Evolutionary conservation across 352 stramenopile genomes (phyloP).

Genomic region (Aphanomyces euteiches): DNA sequence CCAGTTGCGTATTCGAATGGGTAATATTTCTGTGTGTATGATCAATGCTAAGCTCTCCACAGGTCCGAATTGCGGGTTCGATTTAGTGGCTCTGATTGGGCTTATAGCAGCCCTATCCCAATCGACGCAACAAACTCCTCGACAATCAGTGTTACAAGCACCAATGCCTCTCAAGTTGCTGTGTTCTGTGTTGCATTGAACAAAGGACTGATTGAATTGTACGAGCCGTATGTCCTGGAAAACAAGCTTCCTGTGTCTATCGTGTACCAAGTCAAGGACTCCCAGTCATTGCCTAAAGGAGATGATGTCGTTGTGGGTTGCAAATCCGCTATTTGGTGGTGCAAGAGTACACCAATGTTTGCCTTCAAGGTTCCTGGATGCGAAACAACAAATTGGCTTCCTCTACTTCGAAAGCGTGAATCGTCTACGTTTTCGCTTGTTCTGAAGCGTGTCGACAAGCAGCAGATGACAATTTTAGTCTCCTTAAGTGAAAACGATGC

Average conservation of each 20-base stretch:
- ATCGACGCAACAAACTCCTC: slow-evolving; percentile 13
- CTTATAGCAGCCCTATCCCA: slow-evolving; percentile 23
- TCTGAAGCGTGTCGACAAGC: slow-evolving; percentile 56
- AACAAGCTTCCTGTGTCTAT: slow-evolving; percentile 77
- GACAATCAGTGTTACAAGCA: slow-evolving; percentile 12
- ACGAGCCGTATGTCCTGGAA: slow-evolving; percentile 65
- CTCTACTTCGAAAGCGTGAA: slow-evolving; percentile 44
- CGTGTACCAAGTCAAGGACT: slow-evolving; percentile 49
- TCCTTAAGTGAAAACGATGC: slow-evolving; percentile 49
- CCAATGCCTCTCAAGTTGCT: slow-evolving; percentile 30
- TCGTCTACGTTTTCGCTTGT: slow-evolving; percentile 53
- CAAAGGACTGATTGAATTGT: slow-evolving; percentile 43
- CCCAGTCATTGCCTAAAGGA: slow-evolving; percentile 37
- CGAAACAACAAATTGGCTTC: slow-evolving; percentile 59
- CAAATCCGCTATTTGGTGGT: slow-evolving; percentile 78
- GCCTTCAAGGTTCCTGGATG: slow-evolving; percentile 64
- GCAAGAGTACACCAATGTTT: slow-evolving; percentile 56
- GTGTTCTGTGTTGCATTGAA: slow-evolving; percentile 66
- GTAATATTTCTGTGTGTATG: background rate
- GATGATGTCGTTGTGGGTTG: slow-evolving; percentile 48
- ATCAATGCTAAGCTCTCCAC: background rate
- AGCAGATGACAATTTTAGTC: slow-evolving; percentile 64
- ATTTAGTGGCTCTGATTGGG: slow-evolving; percentile 7
- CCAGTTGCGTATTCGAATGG: slow-evolving; percentile 60
- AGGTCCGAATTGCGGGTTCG: slow-evolving; percentile 27